Percentiles rank a stretch among this genome's conserved stretches.
Evolutionary conservation across 1,284 basidiomycete species (phyloP).

Genomic region (Athelia sp.): DNA sequence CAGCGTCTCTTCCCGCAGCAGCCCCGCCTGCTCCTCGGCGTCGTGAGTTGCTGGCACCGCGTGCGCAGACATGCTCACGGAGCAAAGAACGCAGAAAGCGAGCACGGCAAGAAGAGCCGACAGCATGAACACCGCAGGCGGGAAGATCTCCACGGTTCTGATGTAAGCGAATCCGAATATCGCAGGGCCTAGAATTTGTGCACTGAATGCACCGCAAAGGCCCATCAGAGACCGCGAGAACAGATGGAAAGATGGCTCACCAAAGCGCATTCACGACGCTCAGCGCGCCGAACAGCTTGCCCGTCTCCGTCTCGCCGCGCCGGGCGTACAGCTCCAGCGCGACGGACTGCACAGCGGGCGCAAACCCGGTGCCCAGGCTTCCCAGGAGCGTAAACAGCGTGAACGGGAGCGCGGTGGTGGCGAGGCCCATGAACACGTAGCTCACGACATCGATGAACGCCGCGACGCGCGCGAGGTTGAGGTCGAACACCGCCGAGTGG

Average conservation of each 20-base stretch:
- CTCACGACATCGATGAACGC: constrained; percentile 52
- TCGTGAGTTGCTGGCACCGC: too few relatives aligned
- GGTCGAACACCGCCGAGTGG: constrained; percentile 53
- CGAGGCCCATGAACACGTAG: constrained; percentile 46
- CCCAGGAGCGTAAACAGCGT: constrained; percentile 39
- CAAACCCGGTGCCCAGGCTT: constrained; percentile 54
- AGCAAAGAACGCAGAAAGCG: constrained; percentile 2
- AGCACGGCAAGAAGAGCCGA: constrained; percentile 16
- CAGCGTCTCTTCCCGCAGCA: too few relatives aligned
- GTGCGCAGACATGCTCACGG: too few relatives aligned
- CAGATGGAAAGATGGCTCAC: constrained; percentile 32
- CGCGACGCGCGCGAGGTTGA: constrained; percentile 55
- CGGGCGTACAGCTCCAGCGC: constrained; percentile 57
- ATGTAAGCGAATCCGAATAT: constrained; percentile 58
- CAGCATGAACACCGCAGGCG: constrained; percentile 52
- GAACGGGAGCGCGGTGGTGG: constrained; percentile 39
- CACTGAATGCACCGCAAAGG: constrained; percentile 22
- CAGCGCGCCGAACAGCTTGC: constrained; percentile 67
- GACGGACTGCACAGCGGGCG: constrained; percentile 62
- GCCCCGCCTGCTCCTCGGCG: too few relatives aligned
- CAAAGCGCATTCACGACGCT: constrained; percentile 63
- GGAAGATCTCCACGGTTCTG: constrained; percentile 54
- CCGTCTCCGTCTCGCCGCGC: constrained; percentile 47
- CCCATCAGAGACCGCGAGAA: too few relatives aligned
- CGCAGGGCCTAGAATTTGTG: constrained; percentile 53